phyloP scores from a whole-genome alignment of 1,139 yeast species.

The Pichia kudriavzevii region DNA sequence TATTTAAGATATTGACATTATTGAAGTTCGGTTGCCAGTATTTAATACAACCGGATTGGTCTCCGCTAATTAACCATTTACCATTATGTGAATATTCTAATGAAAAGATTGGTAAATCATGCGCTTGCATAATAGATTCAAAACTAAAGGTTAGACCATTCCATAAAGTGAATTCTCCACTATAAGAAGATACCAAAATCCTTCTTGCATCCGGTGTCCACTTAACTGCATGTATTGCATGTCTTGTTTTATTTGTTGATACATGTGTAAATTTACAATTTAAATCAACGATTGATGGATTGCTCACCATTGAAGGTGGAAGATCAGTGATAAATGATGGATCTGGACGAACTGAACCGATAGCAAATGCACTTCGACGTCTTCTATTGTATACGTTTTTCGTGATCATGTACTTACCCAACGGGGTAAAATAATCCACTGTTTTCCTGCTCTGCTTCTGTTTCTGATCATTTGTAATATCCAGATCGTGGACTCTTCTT shows the following conservation, averaged over 20 bases:
- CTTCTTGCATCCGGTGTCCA: constrained; percentile 98
- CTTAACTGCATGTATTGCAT: constrained; percentile 80
- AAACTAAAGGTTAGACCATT: constrained; percentile 92
- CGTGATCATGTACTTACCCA: constrained; percentile 63
- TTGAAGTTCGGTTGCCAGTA: constrained; percentile 98
- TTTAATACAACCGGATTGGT: constrained; percentile 83
- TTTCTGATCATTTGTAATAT: constrained; percentile 15
- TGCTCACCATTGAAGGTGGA: constrained; percentile 63
- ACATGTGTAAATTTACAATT: constrained; percentile 85
- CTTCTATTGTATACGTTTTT: constrained; percentile 43
- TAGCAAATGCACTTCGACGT: constrained; percentile 31
- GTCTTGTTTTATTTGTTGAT: constrained; percentile 84
- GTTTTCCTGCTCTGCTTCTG: constrained; percentile 49
- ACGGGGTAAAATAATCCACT: constrained; percentile 80
- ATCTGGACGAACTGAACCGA: constrained; percentile 67
- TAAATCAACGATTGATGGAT: constrained; percentile 47
- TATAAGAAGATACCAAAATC: constrained; percentile 79
- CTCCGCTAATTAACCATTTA: constrained; percentile 92
- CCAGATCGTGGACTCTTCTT: constrained; percentile 11
- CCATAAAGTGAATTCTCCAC: constrained; percentile 97
- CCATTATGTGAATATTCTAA: constrained; percentile 82
- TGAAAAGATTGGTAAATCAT: constrained; percentile 80
- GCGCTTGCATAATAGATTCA: constrained; percentile 98
- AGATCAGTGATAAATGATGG: constrained; percentile 66
- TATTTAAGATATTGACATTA: constrained; percentile 74